These are phyloP conservation scores for Metschnikowia cubensis DNA, from an alignment of 805 yeast genomes.

Conservation along the genomic window DNA sequence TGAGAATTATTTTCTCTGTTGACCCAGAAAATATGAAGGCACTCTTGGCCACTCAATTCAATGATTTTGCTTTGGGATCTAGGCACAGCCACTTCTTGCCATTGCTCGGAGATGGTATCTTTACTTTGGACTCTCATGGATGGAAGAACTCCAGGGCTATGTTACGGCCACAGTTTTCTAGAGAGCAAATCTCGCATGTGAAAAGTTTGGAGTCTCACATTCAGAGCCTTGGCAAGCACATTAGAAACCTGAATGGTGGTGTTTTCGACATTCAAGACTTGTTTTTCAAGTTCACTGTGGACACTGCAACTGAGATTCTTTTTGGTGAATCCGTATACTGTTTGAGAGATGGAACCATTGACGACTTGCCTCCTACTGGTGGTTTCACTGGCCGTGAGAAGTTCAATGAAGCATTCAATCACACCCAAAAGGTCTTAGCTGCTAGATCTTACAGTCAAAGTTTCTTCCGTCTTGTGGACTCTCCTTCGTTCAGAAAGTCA, in stretches of 20 bases:
- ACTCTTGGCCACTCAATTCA: constrained; percentile 39
- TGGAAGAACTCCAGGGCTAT: constrained; percentile 43
- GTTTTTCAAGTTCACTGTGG: constrained; percentile 38
- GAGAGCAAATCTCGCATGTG: constrained; percentile 42
- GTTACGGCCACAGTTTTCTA: constrained; percentile 43
- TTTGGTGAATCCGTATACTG: constrained; percentile 38
- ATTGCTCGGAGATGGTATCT: constrained; percentile 41
- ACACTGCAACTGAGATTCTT: constrained; percentile 39
- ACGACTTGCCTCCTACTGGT: constrained; percentile 18
- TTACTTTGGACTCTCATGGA: constrained; percentile 40
- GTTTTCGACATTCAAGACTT: constrained; percentile 36
- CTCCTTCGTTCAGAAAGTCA: constrained; percentile 27
- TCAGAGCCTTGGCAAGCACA: constrained; percentile 31
- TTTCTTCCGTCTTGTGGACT: constrained; percentile 25
- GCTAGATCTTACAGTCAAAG: constrained; percentile 31
- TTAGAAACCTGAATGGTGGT: constrained; percentile 24
- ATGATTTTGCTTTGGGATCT: constrained; percentile 36
- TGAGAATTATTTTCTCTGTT: constrained; percentile 22
- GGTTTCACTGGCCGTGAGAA: constrained; percentile 29
- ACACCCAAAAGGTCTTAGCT: constrained; percentile 29
- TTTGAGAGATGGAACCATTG: constrained; percentile 30
- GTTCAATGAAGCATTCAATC: constrained; percentile 35
- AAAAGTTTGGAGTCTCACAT: constrained; percentile 38
- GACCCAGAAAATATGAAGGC: constrained; percentile 44
- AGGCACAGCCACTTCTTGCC: constrained; percentile 37